Evolutionary conservation across 2,329 filamentous ascomycete genomes (phyloP).

Genomic region (Ramichloridium luteum): DNA sequence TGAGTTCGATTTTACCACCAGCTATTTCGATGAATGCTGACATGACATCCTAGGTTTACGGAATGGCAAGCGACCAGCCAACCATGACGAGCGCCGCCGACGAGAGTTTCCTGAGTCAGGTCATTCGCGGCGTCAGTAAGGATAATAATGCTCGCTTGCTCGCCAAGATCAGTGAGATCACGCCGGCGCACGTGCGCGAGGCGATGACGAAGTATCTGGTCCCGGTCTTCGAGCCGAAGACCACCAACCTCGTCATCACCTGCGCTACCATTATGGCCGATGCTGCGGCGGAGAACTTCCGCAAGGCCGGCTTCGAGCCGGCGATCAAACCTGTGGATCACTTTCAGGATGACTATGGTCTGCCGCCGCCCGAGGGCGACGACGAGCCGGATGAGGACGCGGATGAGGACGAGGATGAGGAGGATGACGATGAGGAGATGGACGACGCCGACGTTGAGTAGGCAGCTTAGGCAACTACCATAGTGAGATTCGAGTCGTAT

Average conservation of each 20-base stretch:
- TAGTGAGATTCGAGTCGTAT: no score
- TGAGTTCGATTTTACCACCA: no score
- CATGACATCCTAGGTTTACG: conserved; percentile 40
- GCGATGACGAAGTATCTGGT: conserved; percentile 65
- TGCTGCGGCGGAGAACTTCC: conserved; percentile 64
- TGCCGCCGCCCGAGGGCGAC: conserved; percentile 51
- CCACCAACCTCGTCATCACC: conserved; percentile 75
- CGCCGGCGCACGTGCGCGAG: conserved; percentile 60
- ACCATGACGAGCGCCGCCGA: conserved; percentile 73
- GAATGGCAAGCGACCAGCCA: conserved; percentile 75
- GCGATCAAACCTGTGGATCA: conserved; percentile 60
- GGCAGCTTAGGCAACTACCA: not conserved
- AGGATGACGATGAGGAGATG: conserved; percentile 37
- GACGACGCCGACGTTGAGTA: conserved; percentile 31
- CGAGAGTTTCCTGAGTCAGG: conserved; percentile 70
- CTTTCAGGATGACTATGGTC: conserved; percentile 83
- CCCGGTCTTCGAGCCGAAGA: conserved; percentile 66
- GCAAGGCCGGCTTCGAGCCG: conserved; percentile 64
- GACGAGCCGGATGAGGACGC: conserved; percentile 49
- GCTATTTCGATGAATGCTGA: no score
- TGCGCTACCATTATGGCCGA: conserved; percentile 77
- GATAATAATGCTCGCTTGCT: conserved; percentile 71
- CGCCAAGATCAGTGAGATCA: conserved; percentile 63
- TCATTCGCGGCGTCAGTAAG: conserved; percentile 61
- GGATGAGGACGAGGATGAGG: conserved; percentile 41